phyloP scores from a whole-genome alignment of 164 flowering plant species.

The Magnolia officinalis region DNA sequence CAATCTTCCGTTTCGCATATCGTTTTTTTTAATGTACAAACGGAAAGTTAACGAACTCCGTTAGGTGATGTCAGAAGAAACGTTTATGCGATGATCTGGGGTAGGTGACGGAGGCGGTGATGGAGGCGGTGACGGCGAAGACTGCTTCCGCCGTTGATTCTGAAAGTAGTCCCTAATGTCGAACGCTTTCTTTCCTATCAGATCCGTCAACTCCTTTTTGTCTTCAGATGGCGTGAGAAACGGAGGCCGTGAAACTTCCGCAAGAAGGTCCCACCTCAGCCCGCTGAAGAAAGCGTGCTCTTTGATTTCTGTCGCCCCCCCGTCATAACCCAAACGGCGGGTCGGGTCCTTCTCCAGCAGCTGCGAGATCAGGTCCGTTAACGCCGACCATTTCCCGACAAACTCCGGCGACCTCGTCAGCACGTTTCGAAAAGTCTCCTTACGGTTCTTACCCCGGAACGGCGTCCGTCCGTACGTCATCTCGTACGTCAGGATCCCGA shows the following conservation, averaged over 20 bases:
- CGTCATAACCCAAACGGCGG: constrained; percentile 52
- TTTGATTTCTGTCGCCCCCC: constrained; percentile 78
- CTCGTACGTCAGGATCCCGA: constrained; percentile 80
- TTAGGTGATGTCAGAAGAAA: constrained; percentile 35
- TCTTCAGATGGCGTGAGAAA: constrained; percentile 57
- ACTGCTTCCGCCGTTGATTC: constrained; percentile 28
- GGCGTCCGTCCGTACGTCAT: constrained; percentile 90
- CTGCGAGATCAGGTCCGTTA: constrained; percentile 66
- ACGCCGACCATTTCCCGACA: constrained; percentile 45
- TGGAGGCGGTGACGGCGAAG: constrained; percentile 36
- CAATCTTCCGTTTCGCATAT: constrained; percentile 6
- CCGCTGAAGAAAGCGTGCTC: constrained; percentile 71
- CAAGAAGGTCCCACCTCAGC: constrained; percentile 65
- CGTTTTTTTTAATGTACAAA: constrained; percentile 20
- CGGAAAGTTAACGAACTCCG: background rate
- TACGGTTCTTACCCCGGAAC: constrained; percentile 68
- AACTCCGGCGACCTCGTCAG: constrained; percentile 50
- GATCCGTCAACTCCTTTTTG: background rate
- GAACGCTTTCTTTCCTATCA: constrained; percentile 12
- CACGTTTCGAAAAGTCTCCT: constrained; percentile 72
- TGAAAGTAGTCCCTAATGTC: constrained; percentile 51
- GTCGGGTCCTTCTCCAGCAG: constrained; percentile 77
- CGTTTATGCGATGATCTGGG: constrained; percentile 18
- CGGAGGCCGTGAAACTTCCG: constrained; percentile 82
- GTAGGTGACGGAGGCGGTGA: constrained; percentile 26